Evolutionary conservation across 108 stramenopile species (phyloP).

Genomic region (Mediolabrus comicus): DNA sequence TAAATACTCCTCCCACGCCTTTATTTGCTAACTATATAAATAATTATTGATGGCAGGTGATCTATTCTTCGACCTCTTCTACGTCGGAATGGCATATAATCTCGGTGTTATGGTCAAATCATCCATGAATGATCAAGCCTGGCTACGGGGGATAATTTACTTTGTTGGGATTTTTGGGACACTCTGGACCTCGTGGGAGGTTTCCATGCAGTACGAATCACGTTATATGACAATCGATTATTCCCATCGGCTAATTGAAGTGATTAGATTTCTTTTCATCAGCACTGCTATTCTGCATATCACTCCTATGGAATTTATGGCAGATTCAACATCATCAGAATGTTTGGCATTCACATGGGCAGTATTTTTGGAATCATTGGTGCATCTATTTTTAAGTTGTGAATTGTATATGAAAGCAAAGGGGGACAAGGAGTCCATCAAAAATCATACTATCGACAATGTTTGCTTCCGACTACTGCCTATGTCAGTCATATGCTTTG

Average conservation of each 20-base stretch:
- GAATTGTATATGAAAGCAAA: constrained; percentile 11
- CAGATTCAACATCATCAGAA: constrained; percentile 12
- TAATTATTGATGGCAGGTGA: constrained; percentile 45
- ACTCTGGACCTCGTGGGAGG: constrained; percentile 35
- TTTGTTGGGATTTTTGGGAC: constrained; percentile 41
- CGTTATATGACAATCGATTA: constrained; percentile 17
- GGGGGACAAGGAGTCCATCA: constrained; percentile 19
- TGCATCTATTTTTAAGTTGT: constrained; percentile 12
- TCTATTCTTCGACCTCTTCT: constrained; percentile 70
- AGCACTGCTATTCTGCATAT: constrained; percentile 24
- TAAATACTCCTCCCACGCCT: not conserved
- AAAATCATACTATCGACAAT: constrained; percentile 9
- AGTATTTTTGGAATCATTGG: constrained; percentile 9
- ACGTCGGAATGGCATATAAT: constrained; percentile 67
- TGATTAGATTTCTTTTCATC: constrained; percentile 15
- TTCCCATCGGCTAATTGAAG: constrained; percentile 25
- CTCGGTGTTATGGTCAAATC: constrained; percentile 14
- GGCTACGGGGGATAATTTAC: constrained; percentile 46
- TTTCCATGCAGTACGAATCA: constrained; percentile 17
- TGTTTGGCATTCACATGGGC: not conserved
- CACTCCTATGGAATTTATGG: constrained; percentile 18
- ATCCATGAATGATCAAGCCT: constrained; percentile 2
- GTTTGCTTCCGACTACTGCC: constrained; percentile 3
- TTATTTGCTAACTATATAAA: not conserved
- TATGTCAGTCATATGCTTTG: constrained; percentile 3